phyloP scores from a whole-genome alignment of 208 protist genomes.

The Tritrichomonas musculus region DNA sequence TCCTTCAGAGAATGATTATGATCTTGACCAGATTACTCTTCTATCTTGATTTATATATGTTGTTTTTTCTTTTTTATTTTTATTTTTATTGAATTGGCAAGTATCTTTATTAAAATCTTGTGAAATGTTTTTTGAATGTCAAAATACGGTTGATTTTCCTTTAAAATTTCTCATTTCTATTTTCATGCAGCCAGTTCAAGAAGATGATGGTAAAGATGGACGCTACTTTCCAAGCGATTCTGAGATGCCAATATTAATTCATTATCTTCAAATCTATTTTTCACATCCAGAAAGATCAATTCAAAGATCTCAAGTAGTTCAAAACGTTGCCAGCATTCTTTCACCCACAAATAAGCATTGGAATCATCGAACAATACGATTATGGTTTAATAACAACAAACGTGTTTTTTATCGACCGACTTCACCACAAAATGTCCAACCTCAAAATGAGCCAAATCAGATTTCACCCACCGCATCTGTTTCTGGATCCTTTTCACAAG shows the following conservation, averaged over 20 bases:
- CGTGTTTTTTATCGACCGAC: background rate
- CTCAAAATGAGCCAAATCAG: background rate
- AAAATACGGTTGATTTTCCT: no score
- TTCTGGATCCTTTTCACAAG: no score
- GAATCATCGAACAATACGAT: background rate
- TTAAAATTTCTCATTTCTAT: no score
- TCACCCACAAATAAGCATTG: conserved; percentile 7
- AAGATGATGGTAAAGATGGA: background rate
- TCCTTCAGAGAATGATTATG: no score
- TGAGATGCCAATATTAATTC: background rate
- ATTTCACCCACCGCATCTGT: no score
- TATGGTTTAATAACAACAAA: conserved; percentile 35
- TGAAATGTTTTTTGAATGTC: no score
- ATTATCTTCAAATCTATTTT: conserved; percentile 30
- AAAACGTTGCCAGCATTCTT: background rate
- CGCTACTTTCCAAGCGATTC: background rate
- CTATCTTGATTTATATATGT: no score
- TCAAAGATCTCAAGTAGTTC: conserved; percentile 12
- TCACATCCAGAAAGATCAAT: conserved; percentile 15
- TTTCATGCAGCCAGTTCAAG: background rate
- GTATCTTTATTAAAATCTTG: no score
- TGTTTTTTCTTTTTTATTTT: no score
- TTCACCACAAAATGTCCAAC: background rate
- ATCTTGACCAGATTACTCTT: no score
- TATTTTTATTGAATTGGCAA: no score